Percentiles rank a stretch among this genome's conserved stretches.
Conservation (phyloP, 1,284 basidiomycete species). For the Boletus subluridellus region DNA sequence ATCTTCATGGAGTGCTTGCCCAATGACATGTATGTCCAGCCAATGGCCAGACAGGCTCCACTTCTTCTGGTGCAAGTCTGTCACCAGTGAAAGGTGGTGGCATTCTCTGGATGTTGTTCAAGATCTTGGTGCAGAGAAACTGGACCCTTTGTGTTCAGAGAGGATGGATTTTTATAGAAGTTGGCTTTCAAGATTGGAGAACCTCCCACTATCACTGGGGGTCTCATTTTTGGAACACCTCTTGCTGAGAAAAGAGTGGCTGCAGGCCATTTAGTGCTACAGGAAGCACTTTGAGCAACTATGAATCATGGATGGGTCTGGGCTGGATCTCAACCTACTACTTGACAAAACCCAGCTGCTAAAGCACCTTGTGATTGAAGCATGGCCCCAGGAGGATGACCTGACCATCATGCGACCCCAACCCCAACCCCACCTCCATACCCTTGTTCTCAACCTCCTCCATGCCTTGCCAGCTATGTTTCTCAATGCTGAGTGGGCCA, state of each 20-base stretch:
- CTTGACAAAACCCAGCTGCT: background rate
- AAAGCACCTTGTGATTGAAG: background rate
- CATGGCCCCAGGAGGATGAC: background rate
- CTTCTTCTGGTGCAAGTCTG: too few relatives aligned
- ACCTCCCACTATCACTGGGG: background rate
- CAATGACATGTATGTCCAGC: too few relatives aligned
- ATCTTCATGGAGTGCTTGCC: too few relatives aligned
- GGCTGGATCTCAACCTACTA: background rate
- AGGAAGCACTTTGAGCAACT: background rate
- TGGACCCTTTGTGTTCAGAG: too few relatives aligned
- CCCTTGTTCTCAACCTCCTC: background rate
- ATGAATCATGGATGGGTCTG: background rate
- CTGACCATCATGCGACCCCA: background rate
- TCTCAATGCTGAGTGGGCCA: background rate
- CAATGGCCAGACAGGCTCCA: too few relatives aligned
- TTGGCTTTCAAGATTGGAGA: background rate
- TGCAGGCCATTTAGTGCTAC: background rate
- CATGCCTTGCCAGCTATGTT: background rate
- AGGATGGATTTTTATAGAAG: background rate
- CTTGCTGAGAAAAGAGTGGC: background rate
- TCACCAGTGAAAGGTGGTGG: too few relatives aligned
- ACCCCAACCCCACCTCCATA: background rate
- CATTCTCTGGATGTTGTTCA: too few relatives aligned
- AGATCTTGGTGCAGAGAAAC: too few relatives aligned
- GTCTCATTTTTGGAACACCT: background rate